Evolutionary conservation across 345 rosid species (phyloP), one percentile per base, ranked within the genome.

Genomic region (Trapa bicornis): DNA sequence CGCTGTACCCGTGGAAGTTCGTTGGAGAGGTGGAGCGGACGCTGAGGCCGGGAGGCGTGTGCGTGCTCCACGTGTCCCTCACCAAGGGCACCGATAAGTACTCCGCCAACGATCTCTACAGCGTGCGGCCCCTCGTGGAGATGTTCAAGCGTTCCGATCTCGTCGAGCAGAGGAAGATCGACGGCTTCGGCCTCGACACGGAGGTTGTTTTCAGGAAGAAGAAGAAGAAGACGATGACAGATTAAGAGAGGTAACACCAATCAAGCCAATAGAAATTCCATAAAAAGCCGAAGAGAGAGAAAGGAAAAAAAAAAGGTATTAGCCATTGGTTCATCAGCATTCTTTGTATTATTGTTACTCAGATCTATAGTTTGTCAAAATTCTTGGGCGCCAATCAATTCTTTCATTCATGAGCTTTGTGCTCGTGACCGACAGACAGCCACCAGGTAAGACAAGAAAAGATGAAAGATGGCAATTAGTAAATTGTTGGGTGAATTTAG

Each of bases 181-280:
- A 93, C 71, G 97, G 96, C 29, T 90, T 93, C 68, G 98, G 98
- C 29, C 84, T 93, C 77, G 98, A 93, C 64, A 93, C 96, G 5
- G 98, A 93, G 77, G 80, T 88, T 13, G 97, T 82, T 22, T 57
- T 68, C 54, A 54, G 37, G 53, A 45, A 60, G 57, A 68, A 16
- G 50, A 68, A 16, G 50, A 56, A 11, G 33, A 2, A 1, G 61
- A 37, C 38, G 1, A 7, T 11, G 37, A 13, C 39, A 16, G 22
- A 36, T 64, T 22, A 37, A 36, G 37, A 32, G 4, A 14, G 64
- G 43, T 41, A 41, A 41, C n/a, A n/a, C n/a, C 4, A 41, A 41
- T 41, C 5, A 7, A 41, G 5, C 43, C 43, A 1, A 41, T 7
- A 41, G 43, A 41, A 41, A 41, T 41, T 41, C 43, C 4, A 3